Evolutionary conservation across 345 rosid genomes (phyloP).

Genomic region (Gossypium longicalyx): DNA sequence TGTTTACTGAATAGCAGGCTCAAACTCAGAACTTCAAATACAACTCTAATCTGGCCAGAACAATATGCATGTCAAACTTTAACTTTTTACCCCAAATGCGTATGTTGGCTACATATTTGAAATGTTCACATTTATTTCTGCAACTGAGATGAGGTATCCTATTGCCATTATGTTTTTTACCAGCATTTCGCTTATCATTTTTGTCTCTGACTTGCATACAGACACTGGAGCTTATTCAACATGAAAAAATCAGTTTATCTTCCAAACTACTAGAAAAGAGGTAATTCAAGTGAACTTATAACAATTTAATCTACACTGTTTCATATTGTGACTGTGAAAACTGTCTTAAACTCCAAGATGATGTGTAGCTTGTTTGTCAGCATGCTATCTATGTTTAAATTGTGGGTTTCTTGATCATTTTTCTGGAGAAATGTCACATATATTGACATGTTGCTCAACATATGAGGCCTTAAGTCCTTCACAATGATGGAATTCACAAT

Average conservation of each 20-base stretch:
- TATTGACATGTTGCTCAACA: slow-evolving; percentile 8
- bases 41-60: neutral
- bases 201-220: slow-evolving; percentile 15
- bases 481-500: neutral
- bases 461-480: neutral
- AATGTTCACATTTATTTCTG: neutral
- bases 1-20: neutral
- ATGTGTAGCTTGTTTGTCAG: neutral
- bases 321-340: neutral
- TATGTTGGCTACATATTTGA: slow-evolving; percentile 4
- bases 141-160: neutral
- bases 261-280: slow-evolving; percentile 49
- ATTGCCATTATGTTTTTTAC: neutral
- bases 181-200: neutral
- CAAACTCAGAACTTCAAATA: neutral
- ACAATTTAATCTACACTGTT: neutral
- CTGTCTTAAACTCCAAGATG: neutral
- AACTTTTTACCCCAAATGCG: neutral
- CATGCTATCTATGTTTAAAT: neutral
- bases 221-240: slow-evolving; percentile 62
- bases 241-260: slow-evolving; percentile 47
- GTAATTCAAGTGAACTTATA: slow-evolving; percentile 30
- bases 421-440: neutral
- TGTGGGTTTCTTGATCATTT: neutral
- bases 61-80: neutral